Conservation (phyloP, 2,329 filamentous ascomycete genomes). For the Venturia asperata region DNA sequence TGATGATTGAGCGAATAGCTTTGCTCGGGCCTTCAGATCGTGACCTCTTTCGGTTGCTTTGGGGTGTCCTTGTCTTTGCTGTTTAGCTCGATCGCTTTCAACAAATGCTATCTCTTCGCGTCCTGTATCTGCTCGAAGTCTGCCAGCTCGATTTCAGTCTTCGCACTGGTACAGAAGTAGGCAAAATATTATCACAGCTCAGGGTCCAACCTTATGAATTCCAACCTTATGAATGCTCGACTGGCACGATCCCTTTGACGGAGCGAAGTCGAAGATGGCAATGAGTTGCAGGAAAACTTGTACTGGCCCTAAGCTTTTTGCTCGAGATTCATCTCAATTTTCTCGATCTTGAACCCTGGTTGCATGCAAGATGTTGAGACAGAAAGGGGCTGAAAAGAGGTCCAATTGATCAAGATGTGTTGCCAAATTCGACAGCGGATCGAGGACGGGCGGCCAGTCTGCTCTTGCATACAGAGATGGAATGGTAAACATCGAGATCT, state of each 20-base stretch:
- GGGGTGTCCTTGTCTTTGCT: background rate
- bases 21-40: background rate
- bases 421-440: conserved; percentile 43
- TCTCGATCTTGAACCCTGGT: too few relatives aligned
- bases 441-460: too few relatives aligned
- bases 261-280: background rate
- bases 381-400: too few relatives aligned
- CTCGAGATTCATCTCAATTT: conserved; percentile 32
- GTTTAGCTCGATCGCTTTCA: background rate
- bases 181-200: background rate
- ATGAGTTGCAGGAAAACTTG: conserved; percentile 25
- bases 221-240: background rate
- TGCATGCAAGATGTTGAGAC: too few relatives aligned
- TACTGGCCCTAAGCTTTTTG: conserved; percentile 40
- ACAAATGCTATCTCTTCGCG: too few relatives aligned
- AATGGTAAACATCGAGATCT: background rate
- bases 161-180: too few relatives aligned
- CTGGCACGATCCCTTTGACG: background rate
- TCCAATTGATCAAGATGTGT: conserved; percentile 17
- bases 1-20: background rate
- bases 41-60: background rate
- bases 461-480: too few relatives aligned
- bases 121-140: too few relatives aligned
- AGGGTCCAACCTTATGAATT: background rate
- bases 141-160: too few relatives aligned